These are phyloP conservation scores for Hypoxylon cercidicola DNA, from an alignment of 495 filamentous ascomycete species.

Conservation along the genomic window DNA sequence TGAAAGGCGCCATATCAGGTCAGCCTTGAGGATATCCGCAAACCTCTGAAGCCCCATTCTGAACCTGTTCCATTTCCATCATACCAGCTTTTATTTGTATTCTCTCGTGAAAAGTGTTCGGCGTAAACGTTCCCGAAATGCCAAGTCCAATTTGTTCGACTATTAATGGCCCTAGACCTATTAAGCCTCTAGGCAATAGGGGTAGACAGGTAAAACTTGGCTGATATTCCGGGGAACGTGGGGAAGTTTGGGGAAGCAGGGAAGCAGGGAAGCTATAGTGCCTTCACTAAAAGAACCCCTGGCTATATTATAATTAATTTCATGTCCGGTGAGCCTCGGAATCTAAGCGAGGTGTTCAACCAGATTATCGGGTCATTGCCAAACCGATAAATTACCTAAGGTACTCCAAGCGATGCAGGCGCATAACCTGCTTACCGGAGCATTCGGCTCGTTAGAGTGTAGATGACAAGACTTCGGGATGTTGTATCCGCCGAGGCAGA, in stretches of 20 bases:
- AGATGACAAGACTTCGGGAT: neutral
- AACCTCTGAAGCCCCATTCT: conserved; percentile 14
- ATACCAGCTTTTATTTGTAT: conserved; percentile 17
- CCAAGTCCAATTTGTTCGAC: conserved; percentile 23
- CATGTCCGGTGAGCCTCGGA: conserved; percentile 4
- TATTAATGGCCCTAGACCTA: conserved; percentile 6
- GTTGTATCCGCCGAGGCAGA: neutral
- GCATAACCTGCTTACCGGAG: neutral
- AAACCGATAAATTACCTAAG: conserved; percentile 7
- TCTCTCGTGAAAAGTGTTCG: conserved; percentile 18
- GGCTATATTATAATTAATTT: conserved; percentile 11
- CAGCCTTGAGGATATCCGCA: neutral
- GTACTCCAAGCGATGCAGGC: conserved; percentile 3
- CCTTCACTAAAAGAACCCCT: conserved; percentile 2
- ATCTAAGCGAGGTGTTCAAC: conserved; percentile 13
- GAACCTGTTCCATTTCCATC: neutral
- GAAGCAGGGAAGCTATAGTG: conserved; percentile 20
- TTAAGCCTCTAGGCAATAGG: conserved; percentile 30
- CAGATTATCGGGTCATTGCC: conserved; percentile 13
- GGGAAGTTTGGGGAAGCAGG: conserved; percentile 27
- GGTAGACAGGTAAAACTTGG: conserved; percentile 7
- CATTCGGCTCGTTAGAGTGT: neutral
- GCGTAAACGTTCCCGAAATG: conserved; percentile 26
- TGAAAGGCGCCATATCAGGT: conserved; percentile 11
- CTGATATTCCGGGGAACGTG: conserved; percentile 25